These are phyloP conservation scores for Blastobotrys terrestris DNA, from an alignment of 805 yeast species.

Conservation along the genomic window DNA sequence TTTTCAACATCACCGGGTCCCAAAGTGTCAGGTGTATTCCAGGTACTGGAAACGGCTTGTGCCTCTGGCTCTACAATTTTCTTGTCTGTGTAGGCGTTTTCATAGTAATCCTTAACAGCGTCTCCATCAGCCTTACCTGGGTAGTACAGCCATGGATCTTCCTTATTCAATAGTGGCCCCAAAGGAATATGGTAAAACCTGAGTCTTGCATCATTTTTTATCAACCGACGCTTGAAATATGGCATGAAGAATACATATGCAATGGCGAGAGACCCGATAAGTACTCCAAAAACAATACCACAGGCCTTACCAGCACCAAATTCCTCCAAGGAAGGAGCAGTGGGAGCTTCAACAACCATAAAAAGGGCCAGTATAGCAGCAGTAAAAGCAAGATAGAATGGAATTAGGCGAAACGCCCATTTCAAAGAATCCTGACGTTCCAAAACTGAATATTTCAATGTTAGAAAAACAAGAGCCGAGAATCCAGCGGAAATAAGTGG, in stretches of 20 bases:
- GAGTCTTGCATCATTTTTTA: slow-evolving; percentile 62
- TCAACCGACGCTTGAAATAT: slow-evolving; percentile 52
- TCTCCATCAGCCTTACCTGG: slow-evolving; percentile 43
- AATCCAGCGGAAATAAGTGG: slow-evolving; percentile 63
- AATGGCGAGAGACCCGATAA: slow-evolving; percentile 46
- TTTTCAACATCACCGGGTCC: neutral
- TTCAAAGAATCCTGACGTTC: slow-evolving; percentile 51
- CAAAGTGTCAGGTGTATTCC: neutral
- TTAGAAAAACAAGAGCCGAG: slow-evolving; percentile 51
- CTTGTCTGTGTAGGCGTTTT: slow-evolving; percentile 6
- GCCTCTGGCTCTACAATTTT: neutral
- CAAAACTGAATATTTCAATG: slow-evolving; percentile 54
- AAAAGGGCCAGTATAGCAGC: slow-evolving; percentile 50
- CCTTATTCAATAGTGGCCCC: slow-evolving; percentile 60
- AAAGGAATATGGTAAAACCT: slow-evolving; percentile 47
- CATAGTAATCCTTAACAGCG: slow-evolving; percentile 57
- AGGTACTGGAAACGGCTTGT: neutral
- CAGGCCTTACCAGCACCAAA: slow-evolving; percentile 47
- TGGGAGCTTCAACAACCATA: slow-evolving; percentile 76
- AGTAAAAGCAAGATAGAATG: slow-evolving; percentile 53
- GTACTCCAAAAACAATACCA: slow-evolving; percentile 61
- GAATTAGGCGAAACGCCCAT: slow-evolving; percentile 53
- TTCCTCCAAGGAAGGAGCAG: slow-evolving; percentile 60
- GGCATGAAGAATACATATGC: slow-evolving; percentile 55
- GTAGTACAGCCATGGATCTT: slow-evolving; percentile 56